These are phyloP conservation scores for Phytopythium cucurbitacearum DNA, from an alignment of 352 stramenopile species.

Conservation along the genomic window DNA sequence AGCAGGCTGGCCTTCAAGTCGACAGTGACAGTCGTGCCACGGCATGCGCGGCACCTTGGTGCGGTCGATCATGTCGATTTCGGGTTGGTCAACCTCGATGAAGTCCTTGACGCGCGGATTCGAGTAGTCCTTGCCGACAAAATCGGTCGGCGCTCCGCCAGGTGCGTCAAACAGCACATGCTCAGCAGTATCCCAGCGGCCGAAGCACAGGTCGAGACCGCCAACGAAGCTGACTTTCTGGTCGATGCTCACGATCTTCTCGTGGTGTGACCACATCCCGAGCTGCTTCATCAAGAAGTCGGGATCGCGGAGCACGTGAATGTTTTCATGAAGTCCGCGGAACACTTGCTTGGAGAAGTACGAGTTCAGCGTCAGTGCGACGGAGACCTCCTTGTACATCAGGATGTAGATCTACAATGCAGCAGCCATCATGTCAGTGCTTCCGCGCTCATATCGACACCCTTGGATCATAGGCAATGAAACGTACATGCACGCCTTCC, in stretches of 20 bases:
- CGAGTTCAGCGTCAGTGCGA: constrained; percentile 83
- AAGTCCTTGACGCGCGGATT: constrained; percentile 86
- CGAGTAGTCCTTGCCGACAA: constrained; percentile 81
- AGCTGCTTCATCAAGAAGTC: constrained; percentile 88
- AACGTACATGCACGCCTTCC: constrained; percentile 43
- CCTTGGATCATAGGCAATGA: too few species aligned
- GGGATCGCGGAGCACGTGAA: constrained; percentile 86
- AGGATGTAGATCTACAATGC: constrained; percentile 75
- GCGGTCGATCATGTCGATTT: constrained; percentile 78
- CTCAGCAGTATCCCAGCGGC: constrained; percentile 74
- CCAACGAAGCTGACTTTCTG: constrained; percentile 87
- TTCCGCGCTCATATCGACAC: too few species aligned
- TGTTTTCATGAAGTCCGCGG: constrained; percentile 62
- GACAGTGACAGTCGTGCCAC: constrained; percentile 84
- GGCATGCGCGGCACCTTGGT: constrained; percentile 70
- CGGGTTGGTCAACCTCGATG: constrained; percentile 65
- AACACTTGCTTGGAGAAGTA: constrained; percentile 75
- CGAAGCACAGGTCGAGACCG: constrained; percentile 88
- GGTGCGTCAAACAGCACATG: constrained; percentile 71
- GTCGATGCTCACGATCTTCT: constrained; percentile 91
- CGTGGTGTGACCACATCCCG: constrained; percentile 89
- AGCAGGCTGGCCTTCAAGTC: constrained; percentile 72
- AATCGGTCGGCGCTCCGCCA: constrained; percentile 35
- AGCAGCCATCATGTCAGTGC: too few species aligned
- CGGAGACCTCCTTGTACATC: constrained; percentile 89